Evolutionary conservation across 208 protist species (phyloP).

Genomic region (Trypanosoma brucei): DNA sequence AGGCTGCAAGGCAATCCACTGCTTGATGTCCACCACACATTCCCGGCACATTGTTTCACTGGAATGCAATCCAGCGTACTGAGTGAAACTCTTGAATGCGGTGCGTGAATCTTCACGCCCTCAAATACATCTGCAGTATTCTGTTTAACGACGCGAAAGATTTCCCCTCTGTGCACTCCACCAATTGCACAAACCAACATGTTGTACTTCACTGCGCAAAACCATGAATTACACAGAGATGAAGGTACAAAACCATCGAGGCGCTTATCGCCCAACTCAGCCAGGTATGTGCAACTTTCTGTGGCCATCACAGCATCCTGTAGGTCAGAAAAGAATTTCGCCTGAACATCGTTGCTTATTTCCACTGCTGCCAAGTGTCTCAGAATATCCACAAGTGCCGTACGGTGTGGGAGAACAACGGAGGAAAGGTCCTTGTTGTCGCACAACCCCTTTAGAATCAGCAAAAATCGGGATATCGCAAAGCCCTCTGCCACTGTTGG

Average conservation of each 20-base stretch:
- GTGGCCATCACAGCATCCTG: slow-evolving; percentile 57
- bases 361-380: slow-evolving; percentile 59
- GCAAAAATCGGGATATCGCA: slow-evolving; percentile 76
- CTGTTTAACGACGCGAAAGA: slow-evolving; percentile 15
- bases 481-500: slow-evolving; percentile 73
- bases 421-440: slow-evolving; percentile 66
- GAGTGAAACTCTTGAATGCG: slow-evolving; percentile 2
- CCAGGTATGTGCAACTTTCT: slow-evolving; percentile 26
- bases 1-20: slow-evolving; percentile 80
- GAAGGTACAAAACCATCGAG: slow-evolving; percentile 67
- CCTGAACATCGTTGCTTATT: slow-evolving; percentile 68
- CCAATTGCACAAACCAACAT: slow-evolving; percentile 47
- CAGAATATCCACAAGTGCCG: slow-evolving; percentile 52
- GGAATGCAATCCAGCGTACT: slow-evolving; percentile 46
- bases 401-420: slow-evolving; percentile 50
- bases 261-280: slow-evolving; percentile 19
- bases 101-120: slow-evolving; percentile 4
- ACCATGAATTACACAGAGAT: slow-evolving; percentile 37
- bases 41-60: slow-evolving; percentile 66
- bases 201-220: slow-evolving; percentile 41
- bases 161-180: slow-evolving; percentile 19
- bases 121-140: slow-evolving; percentile 2
- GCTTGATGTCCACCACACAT: slow-evolving; percentile 50
- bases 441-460: slow-evolving; percentile 81
- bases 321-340: slow-evolving; percentile 76